phyloP scores from a whole-genome alignment of 768 basidiomycete genomes.

The Lyophyllum decastes region DNA sequence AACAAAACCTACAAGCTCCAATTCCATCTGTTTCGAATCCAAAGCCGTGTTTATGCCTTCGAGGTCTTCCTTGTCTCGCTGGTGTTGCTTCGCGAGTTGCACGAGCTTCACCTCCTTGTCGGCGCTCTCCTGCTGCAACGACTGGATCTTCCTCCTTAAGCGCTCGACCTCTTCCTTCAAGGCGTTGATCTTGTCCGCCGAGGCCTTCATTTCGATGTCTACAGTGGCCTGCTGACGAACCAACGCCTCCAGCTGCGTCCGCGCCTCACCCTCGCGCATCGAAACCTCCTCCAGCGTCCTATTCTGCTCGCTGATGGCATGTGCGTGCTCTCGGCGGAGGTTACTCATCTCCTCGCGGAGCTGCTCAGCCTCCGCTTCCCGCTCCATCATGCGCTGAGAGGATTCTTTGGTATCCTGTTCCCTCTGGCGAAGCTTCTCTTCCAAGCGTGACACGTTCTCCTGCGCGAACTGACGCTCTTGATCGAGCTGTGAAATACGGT shows the following conservation, averaged over 20 bases:
- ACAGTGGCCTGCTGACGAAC: conserved; percentile 56
- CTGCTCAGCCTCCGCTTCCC: conserved; percentile 53
- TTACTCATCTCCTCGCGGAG: conserved; percentile 56
- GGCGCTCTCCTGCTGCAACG: conserved; percentile 79
- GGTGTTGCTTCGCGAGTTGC: conserved; percentile 70
- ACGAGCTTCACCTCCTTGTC: conserved; percentile 81
- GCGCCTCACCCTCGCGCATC: conserved; percentile 46
- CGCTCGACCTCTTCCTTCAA: conserved; percentile 62
- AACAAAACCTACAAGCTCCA: conserved; percentile 70
- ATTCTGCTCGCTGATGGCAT: conserved; percentile 47
- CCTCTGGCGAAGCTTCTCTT: conserved; percentile 58
- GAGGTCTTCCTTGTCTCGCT: conserved; percentile 76
- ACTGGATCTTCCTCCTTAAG: conserved; percentile 63
- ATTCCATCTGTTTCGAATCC: conserved; percentile 92
- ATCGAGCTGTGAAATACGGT: conserved; percentile 49
- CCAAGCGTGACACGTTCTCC: conserved; percentile 56
- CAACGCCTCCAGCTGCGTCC: conserved; percentile 47
- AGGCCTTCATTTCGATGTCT: conserved; percentile 49
- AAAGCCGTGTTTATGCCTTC: conserved; percentile 87
- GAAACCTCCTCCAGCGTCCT: conserved; percentile 47
- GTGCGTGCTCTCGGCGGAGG: conserved; percentile 57
- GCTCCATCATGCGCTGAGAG: conserved; percentile 44
- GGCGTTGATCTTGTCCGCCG: conserved; percentile 48
- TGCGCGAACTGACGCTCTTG: conserved; percentile 57
- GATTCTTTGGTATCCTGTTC: conserved; percentile 56